These are phyloP conservation scores for Retiboletus flavoniger DNA, from an alignment of 1,284 basidiomycete genomes.

Conservation along the genomic window DNA sequence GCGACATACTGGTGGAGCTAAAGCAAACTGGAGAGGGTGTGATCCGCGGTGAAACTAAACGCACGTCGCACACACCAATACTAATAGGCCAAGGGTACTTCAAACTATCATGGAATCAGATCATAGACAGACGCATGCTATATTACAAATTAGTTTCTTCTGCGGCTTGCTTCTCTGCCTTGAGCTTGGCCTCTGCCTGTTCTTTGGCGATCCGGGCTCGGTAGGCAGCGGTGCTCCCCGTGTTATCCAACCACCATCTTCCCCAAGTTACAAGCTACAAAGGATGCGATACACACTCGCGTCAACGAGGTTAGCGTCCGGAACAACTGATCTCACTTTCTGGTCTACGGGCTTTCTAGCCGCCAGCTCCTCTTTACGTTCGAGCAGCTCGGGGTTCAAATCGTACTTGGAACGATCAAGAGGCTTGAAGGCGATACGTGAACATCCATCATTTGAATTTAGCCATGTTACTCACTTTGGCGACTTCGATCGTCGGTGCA, in stretches of 20 bases:
- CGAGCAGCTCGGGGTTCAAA: constrained; percentile 10
- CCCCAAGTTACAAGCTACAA: constrained; percentile 11
- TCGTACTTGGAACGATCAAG: constrained; percentile 21
- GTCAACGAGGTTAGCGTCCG: not conserved
- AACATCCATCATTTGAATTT: not conserved
- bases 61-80: too few species aligned
- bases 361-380: constrained; percentile 1
- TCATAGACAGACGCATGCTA: not conserved
- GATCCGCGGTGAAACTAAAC: too few species aligned
- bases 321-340: constrained; percentile 1
- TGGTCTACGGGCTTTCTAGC: not conserved
- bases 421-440: not conserved
- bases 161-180: not conserved
- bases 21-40: too few species aligned
- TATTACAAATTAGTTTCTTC: constrained; percentile 1
- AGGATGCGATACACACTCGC: not conserved
- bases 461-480: constrained; percentile 4
- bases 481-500: constrained; percentile 15
- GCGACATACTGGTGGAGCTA: too few species aligned
- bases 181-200: constrained; percentile 2
- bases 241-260: constrained; percentile 18
- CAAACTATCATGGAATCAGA: not conserved
- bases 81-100: too few species aligned
- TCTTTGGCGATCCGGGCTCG: constrained; percentile 15
- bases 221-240: constrained; percentile 18